These are phyloP conservation scores for Geotrichum fermentans DNA, from an alignment of 1,139 yeast species.

Conservation along the genomic window DNA sequence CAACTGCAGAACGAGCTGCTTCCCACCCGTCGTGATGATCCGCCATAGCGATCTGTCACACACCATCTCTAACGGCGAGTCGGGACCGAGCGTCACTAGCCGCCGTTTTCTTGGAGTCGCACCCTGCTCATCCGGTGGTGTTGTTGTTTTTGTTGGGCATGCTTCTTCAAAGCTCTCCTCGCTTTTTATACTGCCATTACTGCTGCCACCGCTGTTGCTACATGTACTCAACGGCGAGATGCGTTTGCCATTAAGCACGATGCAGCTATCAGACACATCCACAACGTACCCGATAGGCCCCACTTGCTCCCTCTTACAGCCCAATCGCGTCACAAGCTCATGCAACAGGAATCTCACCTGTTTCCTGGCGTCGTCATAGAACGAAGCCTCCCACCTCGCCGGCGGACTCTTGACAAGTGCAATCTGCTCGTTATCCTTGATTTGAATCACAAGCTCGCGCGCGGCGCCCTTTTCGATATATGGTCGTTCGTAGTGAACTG, in stretches of 20 bases:
- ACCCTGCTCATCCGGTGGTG: not conserved
- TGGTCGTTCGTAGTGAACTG: conserved; percentile 51
- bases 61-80: conserved; percentile 16
- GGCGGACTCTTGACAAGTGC: conserved; percentile 19
- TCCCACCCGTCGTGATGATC: not conserved
- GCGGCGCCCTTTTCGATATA: conserved; percentile 45
- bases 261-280: conserved; percentile 12
- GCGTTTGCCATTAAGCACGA: conserved; percentile 9
- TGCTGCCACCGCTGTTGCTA: not conserved
- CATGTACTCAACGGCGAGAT: conserved; percentile 10
- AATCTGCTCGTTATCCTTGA: conserved; percentile 34
- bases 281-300: conserved; percentile 14
- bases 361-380: conserved; percentile 16
- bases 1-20: conserved; percentile 6
- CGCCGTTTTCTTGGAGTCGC: conserved; percentile 15
- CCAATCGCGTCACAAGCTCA: not conserved
- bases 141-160: not conserved
- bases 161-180: not conserved
- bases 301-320: not conserved
- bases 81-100: conserved; percentile 18
- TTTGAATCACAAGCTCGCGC: conserved; percentile 54
- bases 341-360: not conserved
- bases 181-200: not conserved
- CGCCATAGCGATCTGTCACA: conserved; percentile 16
- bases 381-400: conserved; percentile 15